These are phyloP conservation scores for Arxiozyma bovina DNA, from an alignment of 1,139 yeast species.

Conservation along the genomic window DNA sequence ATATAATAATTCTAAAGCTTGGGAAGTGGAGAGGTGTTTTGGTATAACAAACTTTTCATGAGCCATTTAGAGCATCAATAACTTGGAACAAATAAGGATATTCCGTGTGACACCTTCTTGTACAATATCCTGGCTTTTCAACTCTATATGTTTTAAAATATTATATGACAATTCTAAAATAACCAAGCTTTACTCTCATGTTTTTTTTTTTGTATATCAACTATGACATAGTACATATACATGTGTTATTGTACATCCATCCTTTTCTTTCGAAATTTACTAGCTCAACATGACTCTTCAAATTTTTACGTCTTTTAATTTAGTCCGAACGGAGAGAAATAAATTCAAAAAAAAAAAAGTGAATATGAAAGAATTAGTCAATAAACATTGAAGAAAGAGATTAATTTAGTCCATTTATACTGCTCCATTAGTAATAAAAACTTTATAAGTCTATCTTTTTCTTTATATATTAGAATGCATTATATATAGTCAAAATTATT, in stretches of 20 bases:
- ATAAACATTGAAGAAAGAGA: too few relatives aligned
- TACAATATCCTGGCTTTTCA: too few relatives aligned
- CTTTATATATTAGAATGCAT: not conserved
- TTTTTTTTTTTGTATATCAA: too few relatives aligned
- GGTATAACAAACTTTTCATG: slow-evolving; percentile 26
- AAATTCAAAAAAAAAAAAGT: too few relatives aligned
- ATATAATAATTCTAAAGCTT: slow-evolving; percentile 24
- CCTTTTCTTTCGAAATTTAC: not conserved
- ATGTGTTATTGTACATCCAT: too few relatives aligned
- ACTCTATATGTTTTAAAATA: too few relatives aligned
- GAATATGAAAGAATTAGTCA: too few relatives aligned
- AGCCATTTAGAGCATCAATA: slow-evolving; percentile 13
- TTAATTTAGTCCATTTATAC: not conserved
- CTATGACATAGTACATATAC: too few relatives aligned
- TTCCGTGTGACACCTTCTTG: not conserved
- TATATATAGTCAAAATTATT: not conserved
- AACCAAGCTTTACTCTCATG: not conserved
- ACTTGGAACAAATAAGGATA: too few relatives aligned
- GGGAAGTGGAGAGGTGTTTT: slow-evolving; percentile 22
- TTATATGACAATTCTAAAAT: too few relatives aligned
- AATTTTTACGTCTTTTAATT: too few relatives aligned
- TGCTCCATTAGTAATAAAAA: not conserved
- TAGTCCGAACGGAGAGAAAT: not conserved
- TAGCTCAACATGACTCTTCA: not conserved
- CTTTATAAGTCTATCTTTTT: not conserved